Conservation (phyloP, 2,329 filamentous ascomycete species). For the Paraphoma chrysanthemicola region DNA sequence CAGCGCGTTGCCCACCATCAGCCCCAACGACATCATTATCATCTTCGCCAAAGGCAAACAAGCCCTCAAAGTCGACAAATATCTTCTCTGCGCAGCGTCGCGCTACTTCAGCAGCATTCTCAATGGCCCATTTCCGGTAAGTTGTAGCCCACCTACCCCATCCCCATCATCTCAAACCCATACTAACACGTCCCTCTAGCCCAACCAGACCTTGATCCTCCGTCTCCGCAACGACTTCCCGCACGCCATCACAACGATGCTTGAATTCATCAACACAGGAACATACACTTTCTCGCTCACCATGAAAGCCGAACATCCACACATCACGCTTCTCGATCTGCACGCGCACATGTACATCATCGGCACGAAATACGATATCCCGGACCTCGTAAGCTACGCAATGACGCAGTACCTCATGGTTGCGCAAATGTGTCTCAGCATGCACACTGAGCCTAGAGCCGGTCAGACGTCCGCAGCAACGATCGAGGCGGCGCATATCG, state of each 20-base stretch:
- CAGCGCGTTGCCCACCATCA: conserved; percentile 15
- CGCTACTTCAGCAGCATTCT: conserved; percentile 21
- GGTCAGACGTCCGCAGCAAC: neutral
- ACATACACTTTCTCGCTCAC: conserved; percentile 23
- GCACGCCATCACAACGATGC: conserved; percentile 22
- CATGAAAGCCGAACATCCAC: conserved; percentile 10
- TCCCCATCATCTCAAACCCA: neutral
- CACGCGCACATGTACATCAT: conserved; percentile 34
- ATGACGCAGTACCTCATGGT: conserved; percentile 16
- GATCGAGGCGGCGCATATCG: neutral
- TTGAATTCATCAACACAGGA: conserved; percentile 26
- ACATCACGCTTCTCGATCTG: conserved; percentile 29
- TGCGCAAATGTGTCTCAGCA: conserved; percentile 11
- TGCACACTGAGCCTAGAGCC: neutral
- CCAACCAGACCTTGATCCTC: conserved; percentile 13
- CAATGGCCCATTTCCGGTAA: conserved; percentile 14
- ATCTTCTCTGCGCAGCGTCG: conserved; percentile 20
- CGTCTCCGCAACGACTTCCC: conserved; percentile 31
- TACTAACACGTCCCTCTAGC: neutral
- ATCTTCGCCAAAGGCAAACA: conserved; percentile 24
- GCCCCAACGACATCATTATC: conserved; percentile 20
- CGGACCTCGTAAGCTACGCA: conserved; percentile 14
- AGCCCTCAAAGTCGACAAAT: conserved; percentile 19
- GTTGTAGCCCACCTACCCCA: neutral
- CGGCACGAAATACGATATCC: conserved; percentile 27